Evolutionary conservation across 495 filamentous ascomycete species (phyloP), one percentile per base, ranked within the genome.

Genomic region (Xylaria cubensis): DNA sequence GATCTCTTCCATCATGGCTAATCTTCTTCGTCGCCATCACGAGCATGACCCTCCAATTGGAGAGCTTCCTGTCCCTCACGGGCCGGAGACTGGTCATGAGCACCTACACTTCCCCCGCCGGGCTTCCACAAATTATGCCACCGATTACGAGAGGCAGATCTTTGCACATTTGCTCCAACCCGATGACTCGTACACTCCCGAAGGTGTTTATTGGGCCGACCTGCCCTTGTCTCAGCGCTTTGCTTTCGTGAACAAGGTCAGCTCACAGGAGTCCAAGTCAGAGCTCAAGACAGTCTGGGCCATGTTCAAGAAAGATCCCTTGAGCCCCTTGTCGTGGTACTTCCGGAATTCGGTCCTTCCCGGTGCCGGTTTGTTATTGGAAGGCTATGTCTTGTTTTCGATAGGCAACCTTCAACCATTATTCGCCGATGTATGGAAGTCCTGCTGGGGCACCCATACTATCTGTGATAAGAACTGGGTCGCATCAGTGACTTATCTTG

Each of bases 301-400:
- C 21, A 95, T 97, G 94, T 82, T 91, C 68, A 96, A 94, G 82
- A 79, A 88, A 32, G 93, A 96, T 77, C 94, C 93, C 26, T 84
- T 97, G 26, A 91, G 90, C 61, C 94, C 94, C 0, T 59, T 97
- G 36, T 86, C 86, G n/a, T 94, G 89, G 84, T 97, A 97, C 77
- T 90, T 94, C 81, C 88, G 88, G 75, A 96, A 97, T 78, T 93
- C 94, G 83, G 90, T 97, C 53, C 86, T 97, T 46, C 94, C 94
- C 61, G 94, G 94, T 81, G 93, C 93, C 73, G 94, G 94, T 81
- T 87, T 97, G 36, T 89, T 92, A 76, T 86, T 97, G 26, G 94
- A 97, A 86, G 94, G 93, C 77, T 97, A 97, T 82, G 94, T 97
- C 50, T 88, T 97, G 41, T 97, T 97, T 88, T 97, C 94, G 68